phyloP scores from a whole-genome alignment of 805 yeast species.

The Yamadazyma tumulicola region DNA sequence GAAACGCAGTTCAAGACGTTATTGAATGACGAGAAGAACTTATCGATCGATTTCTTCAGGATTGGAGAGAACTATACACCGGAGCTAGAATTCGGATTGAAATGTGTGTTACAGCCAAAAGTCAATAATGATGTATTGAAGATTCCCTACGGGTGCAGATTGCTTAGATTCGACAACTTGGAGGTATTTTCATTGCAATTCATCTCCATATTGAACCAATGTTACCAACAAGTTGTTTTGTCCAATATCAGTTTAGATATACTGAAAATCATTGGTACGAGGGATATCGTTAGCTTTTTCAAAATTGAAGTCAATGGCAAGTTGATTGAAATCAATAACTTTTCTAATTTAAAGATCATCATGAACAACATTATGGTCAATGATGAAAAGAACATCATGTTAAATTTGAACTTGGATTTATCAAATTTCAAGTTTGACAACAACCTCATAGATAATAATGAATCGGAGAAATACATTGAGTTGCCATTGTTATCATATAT shows the following conservation, averaged over 20 bases:
- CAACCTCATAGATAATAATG: constrained; percentile 4
- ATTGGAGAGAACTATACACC: constrained; percentile 19
- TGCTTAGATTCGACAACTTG: constrained; percentile 17
- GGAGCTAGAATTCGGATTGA: constrained; percentile 13
- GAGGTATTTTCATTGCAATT: constrained; percentile 16
- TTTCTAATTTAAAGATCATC: constrained; percentile 12
- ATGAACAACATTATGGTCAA: constrained; percentile 10
- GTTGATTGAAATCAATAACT: constrained; percentile 12
- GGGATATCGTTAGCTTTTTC: constrained; percentile 14
- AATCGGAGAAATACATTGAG: constrained; percentile 10
- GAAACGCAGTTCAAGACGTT: constrained; percentile 11
- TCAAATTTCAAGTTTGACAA: constrained; percentile 12
- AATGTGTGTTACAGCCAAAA: constrained; percentile 10
- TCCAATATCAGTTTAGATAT: constrained; percentile 21
- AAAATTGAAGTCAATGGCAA: constrained; percentile 24
- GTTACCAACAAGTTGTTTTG: constrained; percentile 18
- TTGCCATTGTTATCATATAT: constrained; percentile 14
- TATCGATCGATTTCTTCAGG: constrained; percentile 23
- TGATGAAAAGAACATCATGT: constrained; percentile 11
- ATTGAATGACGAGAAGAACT: constrained; percentile 13
- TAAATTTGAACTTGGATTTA: constrained; percentile 10
- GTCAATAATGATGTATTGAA: constrained; percentile 12
- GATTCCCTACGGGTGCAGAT: constrained; percentile 16
- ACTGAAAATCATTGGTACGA: constrained; percentile 14
- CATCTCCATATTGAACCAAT: constrained; percentile 10